phyloP scores from a whole-genome alignment of 495 filamentous ascomycete genomes.

The Immersiella caudata region DNA sequence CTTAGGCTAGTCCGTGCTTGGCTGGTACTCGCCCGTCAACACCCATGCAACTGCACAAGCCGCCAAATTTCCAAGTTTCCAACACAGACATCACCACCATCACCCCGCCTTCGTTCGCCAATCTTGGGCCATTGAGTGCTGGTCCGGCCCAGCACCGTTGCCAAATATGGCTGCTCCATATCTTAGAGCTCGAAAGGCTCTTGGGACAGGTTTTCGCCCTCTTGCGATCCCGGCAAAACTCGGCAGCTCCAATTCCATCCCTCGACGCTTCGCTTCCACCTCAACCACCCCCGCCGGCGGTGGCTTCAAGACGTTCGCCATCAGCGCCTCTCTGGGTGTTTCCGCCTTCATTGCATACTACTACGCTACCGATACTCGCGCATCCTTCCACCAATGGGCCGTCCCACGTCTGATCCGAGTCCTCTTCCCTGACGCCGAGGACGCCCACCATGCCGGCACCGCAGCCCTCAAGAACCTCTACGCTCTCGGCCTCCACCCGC shows the following conservation, averaged over 20 bases:
- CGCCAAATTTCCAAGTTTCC: slow-evolving; percentile 19
- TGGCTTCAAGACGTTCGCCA: slow-evolving; percentile 53
- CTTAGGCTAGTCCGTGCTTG: neutral
- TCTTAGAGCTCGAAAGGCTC: slow-evolving; percentile 36
- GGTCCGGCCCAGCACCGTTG: slow-evolving; percentile 35
- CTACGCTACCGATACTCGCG: slow-evolving; percentile 89
- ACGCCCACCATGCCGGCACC: slow-evolving; percentile 81
- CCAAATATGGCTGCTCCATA: slow-evolving; percentile 43
- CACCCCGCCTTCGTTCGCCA: neutral
- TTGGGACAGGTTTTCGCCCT: slow-evolving; percentile 37
- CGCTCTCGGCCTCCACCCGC: slow-evolving; percentile 66
- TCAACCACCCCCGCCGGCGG: slow-evolving; percentile 32
- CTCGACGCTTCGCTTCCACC: slow-evolving; percentile 44
- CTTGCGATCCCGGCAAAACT: slow-evolving; percentile 17
- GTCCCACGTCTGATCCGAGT: slow-evolving; percentile 71
- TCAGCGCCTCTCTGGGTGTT: slow-evolving; percentile 56
- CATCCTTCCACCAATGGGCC: slow-evolving; percentile 80
- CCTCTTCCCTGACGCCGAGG: slow-evolving; percentile 82
- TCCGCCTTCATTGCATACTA: slow-evolving; percentile 56
- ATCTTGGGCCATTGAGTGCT: slow-evolving; percentile 43
- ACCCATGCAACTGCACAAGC: slow-evolving; percentile 8
- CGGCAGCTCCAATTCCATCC: slow-evolving; percentile 22
- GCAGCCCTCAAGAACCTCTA: slow-evolving; percentile 68
- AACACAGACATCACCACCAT: slow-evolving; percentile 7
- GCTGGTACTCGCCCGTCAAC: neutral